Conservation (phyloP, 495 filamentous ascomycete species). For the Penicillium subrubescens region DNA sequence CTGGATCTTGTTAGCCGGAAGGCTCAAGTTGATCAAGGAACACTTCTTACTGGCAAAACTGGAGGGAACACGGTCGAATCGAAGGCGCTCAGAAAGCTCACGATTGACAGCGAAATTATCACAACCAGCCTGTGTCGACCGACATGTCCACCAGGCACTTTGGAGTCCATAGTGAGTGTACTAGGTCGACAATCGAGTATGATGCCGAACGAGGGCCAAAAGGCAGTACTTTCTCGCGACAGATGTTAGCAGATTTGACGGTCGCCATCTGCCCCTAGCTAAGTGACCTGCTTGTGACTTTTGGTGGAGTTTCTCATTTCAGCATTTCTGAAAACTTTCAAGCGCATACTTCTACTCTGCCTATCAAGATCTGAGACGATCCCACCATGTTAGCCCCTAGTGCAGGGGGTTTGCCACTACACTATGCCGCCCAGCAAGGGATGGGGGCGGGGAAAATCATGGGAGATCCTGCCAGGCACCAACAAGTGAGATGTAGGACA, state of each 20-base stretch:
- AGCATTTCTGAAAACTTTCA: constrained; percentile 2
- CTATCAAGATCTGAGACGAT: constrained; percentile 1
- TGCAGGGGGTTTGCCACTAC: constrained; percentile 6
- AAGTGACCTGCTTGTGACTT: neutral
- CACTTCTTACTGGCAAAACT: constrained; percentile 4
- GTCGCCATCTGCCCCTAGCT: constrained; percentile 2
- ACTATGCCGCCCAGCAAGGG: neutral
- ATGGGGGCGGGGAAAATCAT: neutral
- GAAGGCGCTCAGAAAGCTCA: constrained; percentile 7
- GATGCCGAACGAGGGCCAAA: neutral
- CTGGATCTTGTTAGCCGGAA: neutral
- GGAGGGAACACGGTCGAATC: constrained; percentile 10
- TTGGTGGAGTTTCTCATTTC: neutral
- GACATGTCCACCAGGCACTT: neutral
- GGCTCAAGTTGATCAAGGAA: no score
- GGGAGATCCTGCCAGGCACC: constrained; percentile 1
- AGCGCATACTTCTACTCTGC: neutral
- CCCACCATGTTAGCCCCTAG: constrained; percentile 1
- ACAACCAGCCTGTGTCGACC: constrained; percentile 6
- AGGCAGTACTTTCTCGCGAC: neutral
- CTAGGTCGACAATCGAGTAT: neutral
- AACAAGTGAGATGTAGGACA: neutral
- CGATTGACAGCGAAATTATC: constrained; percentile 6
- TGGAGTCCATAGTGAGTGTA: neutral
- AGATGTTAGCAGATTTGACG: neutral